phyloP scores from a whole-genome alignment of 306 rosid genomes.

The Sicyos baderoa region DNA sequence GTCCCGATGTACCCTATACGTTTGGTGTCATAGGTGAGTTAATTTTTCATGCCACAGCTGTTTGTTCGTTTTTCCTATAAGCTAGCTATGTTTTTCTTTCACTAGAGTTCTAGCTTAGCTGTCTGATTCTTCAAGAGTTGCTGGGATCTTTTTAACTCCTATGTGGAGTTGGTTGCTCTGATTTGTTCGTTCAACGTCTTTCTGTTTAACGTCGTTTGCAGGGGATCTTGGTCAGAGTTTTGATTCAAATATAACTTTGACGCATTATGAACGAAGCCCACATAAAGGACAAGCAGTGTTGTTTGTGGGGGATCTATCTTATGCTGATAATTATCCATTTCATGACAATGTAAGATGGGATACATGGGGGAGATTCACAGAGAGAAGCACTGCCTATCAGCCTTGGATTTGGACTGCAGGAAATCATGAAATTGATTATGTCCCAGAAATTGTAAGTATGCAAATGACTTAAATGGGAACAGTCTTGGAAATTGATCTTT shows the following conservation, averaged over 20 bases:
- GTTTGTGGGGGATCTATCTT: conserved; percentile 78
- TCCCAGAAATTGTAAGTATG: conserved; percentile 57
- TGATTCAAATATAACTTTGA: conserved; percentile 66
- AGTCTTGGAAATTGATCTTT: neutral
- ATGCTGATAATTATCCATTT: conserved; percentile 61
- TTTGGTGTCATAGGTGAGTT: conserved; percentile 79
- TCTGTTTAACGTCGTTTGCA: conserved; percentile 3
- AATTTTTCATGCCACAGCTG: neutral
- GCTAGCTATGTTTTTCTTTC: neutral
- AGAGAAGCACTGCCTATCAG: conserved; percentile 86
- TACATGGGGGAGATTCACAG: conserved; percentile 74
- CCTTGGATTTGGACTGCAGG: conserved; percentile 99
- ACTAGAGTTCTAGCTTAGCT: neutral
- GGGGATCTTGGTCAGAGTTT: conserved; percentile 91
- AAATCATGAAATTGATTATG: conserved; percentile 76
- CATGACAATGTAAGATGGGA: conserved; percentile 76
- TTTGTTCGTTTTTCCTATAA: neutral
- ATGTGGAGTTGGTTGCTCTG: neutral
- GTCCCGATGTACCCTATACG: conserved; percentile 84
- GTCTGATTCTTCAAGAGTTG: neutral
- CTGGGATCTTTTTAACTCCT: neutral
- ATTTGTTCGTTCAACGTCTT: neutral
- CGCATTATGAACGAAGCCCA: conserved; percentile 62
- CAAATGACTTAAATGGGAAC: conserved; percentile 6
- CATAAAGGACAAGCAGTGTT: conserved; percentile 53